These are phyloP conservation scores for Sclerotinia minor DNA, from an alignment of 2,329 filamentous ascomycete genomes.

Conservation along the genomic window DNA sequence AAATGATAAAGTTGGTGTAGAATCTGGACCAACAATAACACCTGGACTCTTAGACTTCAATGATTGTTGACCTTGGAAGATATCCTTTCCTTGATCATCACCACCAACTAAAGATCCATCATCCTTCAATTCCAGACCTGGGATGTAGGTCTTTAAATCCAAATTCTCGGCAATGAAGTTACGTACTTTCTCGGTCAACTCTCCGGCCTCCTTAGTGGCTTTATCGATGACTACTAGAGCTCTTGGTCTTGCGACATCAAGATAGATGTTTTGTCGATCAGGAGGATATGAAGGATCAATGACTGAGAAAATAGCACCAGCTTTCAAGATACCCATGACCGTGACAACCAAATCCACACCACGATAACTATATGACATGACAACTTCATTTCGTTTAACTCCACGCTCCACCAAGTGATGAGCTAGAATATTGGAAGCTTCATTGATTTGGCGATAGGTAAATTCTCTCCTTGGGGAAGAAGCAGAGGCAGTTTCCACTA, in stretches of 20 bases:
- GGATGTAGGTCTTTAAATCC: constrained; percentile 70
- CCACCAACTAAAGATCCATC: constrained; percentile 74
- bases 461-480: constrained; percentile 63
- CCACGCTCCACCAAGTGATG: constrained; percentile 76
- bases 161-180: constrained; percentile 73
- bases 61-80: constrained; percentile 56
- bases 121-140: constrained; percentile 69
- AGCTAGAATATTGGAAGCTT: constrained; percentile 77
- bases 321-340: constrained; percentile 72
- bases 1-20: constrained; percentile 72
- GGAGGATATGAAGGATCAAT: constrained; percentile 84
- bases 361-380: constrained; percentile 88
- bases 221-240: constrained; percentile 72
- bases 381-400: constrained; percentile 76
- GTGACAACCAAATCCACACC: constrained; percentile 75
- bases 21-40: constrained; percentile 83
- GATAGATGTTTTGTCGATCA: constrained; percentile 76
- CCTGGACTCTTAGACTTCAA: constrained; percentile 60
- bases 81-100: constrained; percentile 62
- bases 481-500: constrained; percentile 62
- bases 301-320: constrained; percentile 61
- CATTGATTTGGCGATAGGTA: constrained; percentile 83
- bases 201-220: constrained; percentile 67
- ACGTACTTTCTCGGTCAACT: constrained; percentile 56
- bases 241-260: constrained; percentile 75